Conservation (phyloP, 306 rosid species). For the Prunus salicina region DNA sequence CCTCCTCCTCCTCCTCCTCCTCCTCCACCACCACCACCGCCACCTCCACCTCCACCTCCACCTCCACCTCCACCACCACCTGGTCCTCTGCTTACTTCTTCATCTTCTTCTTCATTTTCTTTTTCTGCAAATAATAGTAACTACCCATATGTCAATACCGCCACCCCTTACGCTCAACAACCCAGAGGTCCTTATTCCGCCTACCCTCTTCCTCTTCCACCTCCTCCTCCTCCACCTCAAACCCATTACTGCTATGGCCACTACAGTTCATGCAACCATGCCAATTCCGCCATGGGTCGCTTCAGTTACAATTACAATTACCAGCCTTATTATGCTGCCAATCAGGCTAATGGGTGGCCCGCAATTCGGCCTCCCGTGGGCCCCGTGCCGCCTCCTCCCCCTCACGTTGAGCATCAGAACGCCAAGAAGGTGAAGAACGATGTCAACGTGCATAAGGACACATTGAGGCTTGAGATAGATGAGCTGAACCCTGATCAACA, state of each 20-base stretch:
- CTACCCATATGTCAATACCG: constrained; percentile 14
- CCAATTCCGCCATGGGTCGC: constrained; percentile 38
- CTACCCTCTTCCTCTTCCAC: constrained; percentile 15
- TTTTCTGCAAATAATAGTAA: not conserved
- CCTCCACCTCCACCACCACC: constrained; percentile 6
- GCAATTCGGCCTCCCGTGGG: constrained; percentile 32
- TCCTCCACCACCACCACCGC: constrained; percentile 23
- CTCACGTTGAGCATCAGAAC: constrained; percentile 66
- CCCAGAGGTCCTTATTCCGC: constrained; percentile 13
- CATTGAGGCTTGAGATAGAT: constrained; percentile 57
- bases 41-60: constrained; percentile 3
- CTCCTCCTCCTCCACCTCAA: constrained; percentile 43
- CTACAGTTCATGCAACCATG: constrained; percentile 35
- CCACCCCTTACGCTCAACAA: constrained; percentile 8
- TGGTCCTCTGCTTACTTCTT: not conserved
- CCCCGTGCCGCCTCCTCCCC: constrained; percentile 42
- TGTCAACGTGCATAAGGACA: constrained; percentile 77
- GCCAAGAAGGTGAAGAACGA: constrained; percentile 78
- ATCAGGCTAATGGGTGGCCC: constrained; percentile 53
- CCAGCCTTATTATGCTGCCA: constrained; percentile 40
- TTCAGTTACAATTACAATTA: constrained; percentile 20
- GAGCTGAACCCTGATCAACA: constrained; percentile 58
- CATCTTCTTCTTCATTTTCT: not conserved
- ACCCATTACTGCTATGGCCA: constrained; percentile 48
- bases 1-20: constrained; percentile 31